A percentile compares a stretch with the other conserved stretches of the same genome.
Evolutionary conservation across 1,139 yeast species (phyloP).

Genomic region (Arxiozyma slooffiae): DNA sequence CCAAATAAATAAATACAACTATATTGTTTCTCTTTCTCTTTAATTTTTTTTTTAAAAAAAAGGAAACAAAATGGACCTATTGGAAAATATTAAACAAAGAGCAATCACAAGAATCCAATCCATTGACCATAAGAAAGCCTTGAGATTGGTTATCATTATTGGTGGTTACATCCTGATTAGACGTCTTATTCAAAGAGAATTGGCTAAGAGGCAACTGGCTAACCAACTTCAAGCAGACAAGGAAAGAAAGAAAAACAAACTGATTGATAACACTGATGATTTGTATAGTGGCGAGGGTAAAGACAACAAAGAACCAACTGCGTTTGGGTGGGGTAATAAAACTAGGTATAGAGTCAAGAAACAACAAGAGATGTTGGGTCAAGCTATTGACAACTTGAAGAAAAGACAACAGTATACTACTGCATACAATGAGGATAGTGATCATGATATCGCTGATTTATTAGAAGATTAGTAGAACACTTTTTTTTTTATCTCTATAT

Average conservation of each 20-base stretch:
- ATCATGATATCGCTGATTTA: slow-evolving; percentile 58
- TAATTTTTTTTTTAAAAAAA: no score
- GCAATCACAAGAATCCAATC: slow-evolving; percentile 1
- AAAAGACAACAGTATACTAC: slow-evolving; percentile 34
- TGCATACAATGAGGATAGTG: slow-evolving; percentile 43
- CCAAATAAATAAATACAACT: no score
- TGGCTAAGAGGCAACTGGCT: slow-evolving; percentile 44
- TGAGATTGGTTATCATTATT: slow-evolving; percentile 37
- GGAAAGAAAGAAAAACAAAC: slow-evolving; percentile 32
- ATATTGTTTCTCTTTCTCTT: no score
- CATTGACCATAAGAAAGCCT: slow-evolving; percentile 9
- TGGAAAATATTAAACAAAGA: neutral
- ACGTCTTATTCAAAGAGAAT: slow-evolving; percentile 34
- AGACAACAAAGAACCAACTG: slow-evolving; percentile 21
- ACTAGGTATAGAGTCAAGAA: slow-evolving; percentile 51
- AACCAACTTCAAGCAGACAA: slow-evolving; percentile 39
- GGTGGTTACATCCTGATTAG: slow-evolving; percentile 41
- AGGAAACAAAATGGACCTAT: neutral
- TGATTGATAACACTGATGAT: slow-evolving; percentile 33
- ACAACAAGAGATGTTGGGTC: slow-evolving; percentile 42
- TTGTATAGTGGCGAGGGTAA: slow-evolving; percentile 7
- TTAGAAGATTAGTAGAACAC: slow-evolving; percentile 40
- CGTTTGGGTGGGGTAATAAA: slow-evolving; percentile 71
- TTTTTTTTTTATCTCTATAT: no score
- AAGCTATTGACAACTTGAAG: slow-evolving; percentile 38